phyloP scores from a whole-genome alignment of 495 filamentous ascomycete genomes.

The Bryoglossum gracile region DNA sequence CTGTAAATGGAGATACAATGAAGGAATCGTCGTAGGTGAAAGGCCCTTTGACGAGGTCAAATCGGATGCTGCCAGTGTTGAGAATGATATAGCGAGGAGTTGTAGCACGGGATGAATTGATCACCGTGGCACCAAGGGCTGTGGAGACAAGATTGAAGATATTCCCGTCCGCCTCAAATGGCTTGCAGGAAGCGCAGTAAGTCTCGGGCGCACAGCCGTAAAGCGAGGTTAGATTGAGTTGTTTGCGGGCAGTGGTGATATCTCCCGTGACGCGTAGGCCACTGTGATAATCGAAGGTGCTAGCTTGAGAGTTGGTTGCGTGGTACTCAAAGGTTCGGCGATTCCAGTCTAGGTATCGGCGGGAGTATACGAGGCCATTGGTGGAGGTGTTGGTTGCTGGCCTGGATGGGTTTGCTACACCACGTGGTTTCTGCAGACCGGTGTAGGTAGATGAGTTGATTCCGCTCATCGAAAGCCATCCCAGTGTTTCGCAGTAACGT shows the following conservation, averaged over 20 bases:
- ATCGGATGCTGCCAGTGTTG: slow-evolving; percentile 76
- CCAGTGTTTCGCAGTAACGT: slow-evolving; percentile 82
- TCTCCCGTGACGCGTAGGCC: slow-evolving; percentile 57
- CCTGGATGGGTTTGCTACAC: slow-evolving; percentile 26
- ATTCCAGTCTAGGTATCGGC: slow-evolving; percentile 83
- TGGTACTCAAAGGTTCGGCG: slow-evolving; percentile 71
- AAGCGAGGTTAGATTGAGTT: slow-evolving; percentile 53
- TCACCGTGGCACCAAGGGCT: slow-evolving; percentile 47
- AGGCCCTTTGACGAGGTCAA: slow-evolving; percentile 74
- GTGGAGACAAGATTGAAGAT: slow-evolving; percentile 64
- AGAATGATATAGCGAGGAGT: slow-evolving; percentile 56
- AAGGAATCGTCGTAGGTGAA: slow-evolving; percentile 76
- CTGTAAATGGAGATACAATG: slow-evolving; percentile 72
- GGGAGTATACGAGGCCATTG: slow-evolving; percentile 44
- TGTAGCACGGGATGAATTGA: slow-evolving; percentile 37
- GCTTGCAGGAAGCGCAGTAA: slow-evolving; percentile 59
- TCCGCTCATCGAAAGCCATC: slow-evolving; percentile 73
- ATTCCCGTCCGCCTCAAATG: slow-evolving; percentile 51
- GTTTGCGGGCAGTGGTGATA: slow-evolving; percentile 55
- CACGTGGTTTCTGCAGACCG: slow-evolving; percentile 4
- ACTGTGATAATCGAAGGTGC: slow-evolving; percentile 60
- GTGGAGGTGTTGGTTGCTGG: slow-evolving; percentile 29
- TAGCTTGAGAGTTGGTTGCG: slow-evolving; percentile 45
- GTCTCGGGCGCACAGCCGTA: slow-evolving; percentile 67
- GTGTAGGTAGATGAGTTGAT: slow-evolving; percentile 32